Evolutionary conservation across 2,329 filamentous ascomycete species (phyloP).

Genomic region (Aspergillus sojae): DNA sequence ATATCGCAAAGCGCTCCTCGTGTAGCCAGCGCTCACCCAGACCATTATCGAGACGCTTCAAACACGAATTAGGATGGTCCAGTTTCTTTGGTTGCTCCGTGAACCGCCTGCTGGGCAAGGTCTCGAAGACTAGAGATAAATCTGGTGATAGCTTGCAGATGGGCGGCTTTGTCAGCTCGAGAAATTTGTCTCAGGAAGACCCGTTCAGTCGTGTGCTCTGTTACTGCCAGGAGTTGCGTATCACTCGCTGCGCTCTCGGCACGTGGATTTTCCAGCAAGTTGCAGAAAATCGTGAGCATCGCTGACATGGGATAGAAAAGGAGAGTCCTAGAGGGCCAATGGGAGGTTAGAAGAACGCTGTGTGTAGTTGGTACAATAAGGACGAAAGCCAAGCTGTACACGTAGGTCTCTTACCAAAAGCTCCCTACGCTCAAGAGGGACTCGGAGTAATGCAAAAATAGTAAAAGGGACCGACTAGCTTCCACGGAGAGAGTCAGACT

Average conservation of each 20-base stretch:
- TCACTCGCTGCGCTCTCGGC: neutral
- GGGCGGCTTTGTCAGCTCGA: neutral
- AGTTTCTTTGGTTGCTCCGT: no score
- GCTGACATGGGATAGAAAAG: conserved; percentile 55
- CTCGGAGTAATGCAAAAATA: conserved; percentile 36
- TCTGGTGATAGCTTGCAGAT: neutral
- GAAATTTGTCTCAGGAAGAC: neutral
- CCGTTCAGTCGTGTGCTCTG: neutral
- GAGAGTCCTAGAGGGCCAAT: neutral
- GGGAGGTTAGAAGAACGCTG: no score
- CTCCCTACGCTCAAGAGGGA: neutral
- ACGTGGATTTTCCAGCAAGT: conserved; percentile 49
- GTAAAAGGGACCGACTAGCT: conserved; percentile 53
- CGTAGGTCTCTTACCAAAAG: neutral
- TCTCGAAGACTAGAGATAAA: neutral
- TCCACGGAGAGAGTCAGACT: conserved; percentile 53
- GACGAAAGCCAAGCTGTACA: neutral
- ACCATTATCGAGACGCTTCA: no score
- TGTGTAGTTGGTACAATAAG: neutral
- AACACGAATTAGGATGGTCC: no score
- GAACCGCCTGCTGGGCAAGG: neutral
- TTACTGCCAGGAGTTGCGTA: neutral
- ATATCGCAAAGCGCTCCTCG: neutral
- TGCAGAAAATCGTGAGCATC: conserved; percentile 53
- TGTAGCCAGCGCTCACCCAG: no score